phyloP scores from a whole-genome alignment of 257 asterid genomes.

The Striga asiatica region DNA sequence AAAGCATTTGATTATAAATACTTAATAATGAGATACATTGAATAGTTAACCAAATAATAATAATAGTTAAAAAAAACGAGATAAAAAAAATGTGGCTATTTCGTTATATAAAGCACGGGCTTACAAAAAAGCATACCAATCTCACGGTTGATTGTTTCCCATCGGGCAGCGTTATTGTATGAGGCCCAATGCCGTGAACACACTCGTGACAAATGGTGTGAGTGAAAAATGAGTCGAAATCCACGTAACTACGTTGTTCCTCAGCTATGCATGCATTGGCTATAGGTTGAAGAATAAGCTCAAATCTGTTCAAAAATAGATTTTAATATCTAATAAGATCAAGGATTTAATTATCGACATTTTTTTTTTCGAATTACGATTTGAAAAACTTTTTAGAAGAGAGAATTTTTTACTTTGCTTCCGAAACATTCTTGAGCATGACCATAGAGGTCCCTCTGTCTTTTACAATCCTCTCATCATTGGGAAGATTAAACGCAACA shows the following conservation, averaged over 20 bases:
- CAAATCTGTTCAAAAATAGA: conserved; percentile 49
- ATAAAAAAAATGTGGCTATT: too few relatives aligned
- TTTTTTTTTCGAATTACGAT: background rate
- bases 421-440: conserved; percentile 94
- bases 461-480: conserved; percentile 86
- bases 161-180: conserved; percentile 68
- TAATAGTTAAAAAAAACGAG: too few relatives aligned
- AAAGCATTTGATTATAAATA: background rate
- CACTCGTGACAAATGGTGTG: conserved; percentile 95
- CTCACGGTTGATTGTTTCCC: conserved; percentile 83
- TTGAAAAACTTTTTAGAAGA: too few relatives aligned
- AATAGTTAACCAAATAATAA: background rate
- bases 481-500: conserved; percentile 95
- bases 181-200: conserved; percentile 99
- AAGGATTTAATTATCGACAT: too few relatives aligned
- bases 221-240: conserved; percentile 84
- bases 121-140: conserved; percentile 41
- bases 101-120: background rate
- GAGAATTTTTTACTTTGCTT: conserved; percentile 59
- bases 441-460: conserved; percentile 96
- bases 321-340: too few relatives aligned
- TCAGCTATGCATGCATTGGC: conserved; percentile 57
- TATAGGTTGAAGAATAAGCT: conserved; percentile 87
- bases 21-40: background rate
- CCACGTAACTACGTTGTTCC: conserved; percentile 63